Conservation (phyloP, 495 filamentous ascomycete genomes). For the Penicillium bialowiezense region DNA sequence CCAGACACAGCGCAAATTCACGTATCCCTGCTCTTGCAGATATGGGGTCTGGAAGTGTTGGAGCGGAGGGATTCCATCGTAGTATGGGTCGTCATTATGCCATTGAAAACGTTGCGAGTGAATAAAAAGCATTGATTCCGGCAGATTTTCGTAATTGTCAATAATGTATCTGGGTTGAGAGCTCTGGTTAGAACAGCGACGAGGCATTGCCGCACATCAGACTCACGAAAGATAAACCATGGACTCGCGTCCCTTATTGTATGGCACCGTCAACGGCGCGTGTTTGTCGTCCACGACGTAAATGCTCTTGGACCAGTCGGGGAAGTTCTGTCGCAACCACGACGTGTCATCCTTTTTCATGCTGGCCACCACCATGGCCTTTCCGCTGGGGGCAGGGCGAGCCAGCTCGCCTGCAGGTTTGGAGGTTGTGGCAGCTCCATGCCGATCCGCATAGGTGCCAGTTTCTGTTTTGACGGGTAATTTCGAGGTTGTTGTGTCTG, state of each 20-base stretch:
- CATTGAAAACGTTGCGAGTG: constrained; percentile 62
- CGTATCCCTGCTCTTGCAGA: constrained; percentile 55
- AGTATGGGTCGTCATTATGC: constrained; percentile 57
- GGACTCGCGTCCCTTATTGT: constrained; percentile 57
- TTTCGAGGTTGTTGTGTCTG: constrained; percentile 10
- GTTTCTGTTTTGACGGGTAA: constrained; percentile 12
- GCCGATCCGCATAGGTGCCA: constrained; percentile 22
- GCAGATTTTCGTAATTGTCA: constrained; percentile 59
- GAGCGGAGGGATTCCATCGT: constrained; percentile 49
- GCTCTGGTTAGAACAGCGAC: constrained; percentile 1
- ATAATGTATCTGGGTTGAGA: constrained; percentile 53
- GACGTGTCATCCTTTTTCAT: constrained; percentile 51
- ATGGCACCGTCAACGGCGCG: constrained; percentile 44
- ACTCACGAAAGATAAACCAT: constrained; percentile 61
- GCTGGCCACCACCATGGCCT: constrained; percentile 55
- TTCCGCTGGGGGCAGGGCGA: constrained; percentile 28
- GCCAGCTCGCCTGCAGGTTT: constrained; percentile 25
- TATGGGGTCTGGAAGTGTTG: constrained; percentile 53
- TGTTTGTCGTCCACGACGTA: constrained; percentile 51
- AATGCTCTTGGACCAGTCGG: constrained; percentile 47
- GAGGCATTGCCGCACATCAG: background rate
- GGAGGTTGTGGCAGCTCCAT: constrained; percentile 10
- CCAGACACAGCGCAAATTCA: constrained; percentile 66
- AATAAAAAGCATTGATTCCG: constrained; percentile 57
- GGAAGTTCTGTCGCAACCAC: constrained; percentile 53